Evolutionary conservation across 305 asterid species (phyloP).

Genomic region (Ilex paraguariensis): DNA sequence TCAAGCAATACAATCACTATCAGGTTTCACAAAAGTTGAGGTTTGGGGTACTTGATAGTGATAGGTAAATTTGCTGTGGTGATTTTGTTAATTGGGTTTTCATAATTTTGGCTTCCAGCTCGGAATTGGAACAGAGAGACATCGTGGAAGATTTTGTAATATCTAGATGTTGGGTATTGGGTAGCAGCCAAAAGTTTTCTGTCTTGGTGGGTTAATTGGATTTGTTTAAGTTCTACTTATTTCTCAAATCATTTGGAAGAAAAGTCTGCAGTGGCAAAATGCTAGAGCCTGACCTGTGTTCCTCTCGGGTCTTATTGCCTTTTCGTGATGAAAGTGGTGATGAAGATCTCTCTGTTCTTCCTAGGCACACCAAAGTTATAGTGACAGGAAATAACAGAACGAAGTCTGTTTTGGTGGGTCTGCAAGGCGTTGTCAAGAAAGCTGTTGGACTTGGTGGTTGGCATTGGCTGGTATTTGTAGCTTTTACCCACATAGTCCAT

Average conservation of each 20-base stretch:
- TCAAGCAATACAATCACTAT: no score
- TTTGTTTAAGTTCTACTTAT: not conserved
- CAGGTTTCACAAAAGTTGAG: no score
- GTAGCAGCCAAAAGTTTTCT: not conserved
- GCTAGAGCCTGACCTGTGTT: slow-evolving; percentile 59
- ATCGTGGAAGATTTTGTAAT: not conserved
- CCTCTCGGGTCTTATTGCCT: slow-evolving; percentile 62
- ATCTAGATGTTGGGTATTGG: not conserved
- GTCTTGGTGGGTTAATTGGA: not conserved
- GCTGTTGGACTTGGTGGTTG: slow-evolving; percentile 99
- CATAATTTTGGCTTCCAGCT: not conserved
- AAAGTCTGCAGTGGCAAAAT: slow-evolving; percentile 17
- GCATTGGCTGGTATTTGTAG: slow-evolving; percentile 89
- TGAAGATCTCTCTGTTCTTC: slow-evolving; percentile 86
- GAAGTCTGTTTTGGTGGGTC: slow-evolving; percentile 87
- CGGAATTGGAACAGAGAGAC: not conserved
- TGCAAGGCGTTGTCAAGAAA: slow-evolving; percentile 97
- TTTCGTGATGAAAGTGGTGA: slow-evolving; percentile 83
- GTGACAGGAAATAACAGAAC: slow-evolving; percentile 96
- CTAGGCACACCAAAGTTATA: slow-evolving; percentile 90
- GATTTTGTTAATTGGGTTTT: not conserved
- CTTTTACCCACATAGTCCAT: no score
- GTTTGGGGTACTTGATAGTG: no score
- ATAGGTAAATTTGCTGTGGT: no score
- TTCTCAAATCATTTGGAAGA: not conserved